Evolutionary conservation across 768 basidiomycete genomes (phyloP), one percentile per base, ranked within the genome.

Genomic region (Epithele typhae): DNA sequence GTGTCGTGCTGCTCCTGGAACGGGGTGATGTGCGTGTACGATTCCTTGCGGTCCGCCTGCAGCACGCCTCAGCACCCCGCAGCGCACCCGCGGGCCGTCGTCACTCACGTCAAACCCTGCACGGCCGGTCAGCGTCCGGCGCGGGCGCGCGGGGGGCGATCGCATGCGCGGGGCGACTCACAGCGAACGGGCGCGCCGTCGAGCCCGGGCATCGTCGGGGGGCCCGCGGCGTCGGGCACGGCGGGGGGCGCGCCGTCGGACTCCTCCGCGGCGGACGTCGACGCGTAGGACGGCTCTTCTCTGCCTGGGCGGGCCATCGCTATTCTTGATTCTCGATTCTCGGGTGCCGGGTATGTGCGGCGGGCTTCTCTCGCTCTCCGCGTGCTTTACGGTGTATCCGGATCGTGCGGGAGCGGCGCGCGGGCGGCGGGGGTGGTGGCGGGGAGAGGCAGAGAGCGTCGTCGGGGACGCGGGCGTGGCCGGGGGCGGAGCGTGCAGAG

Each of bases 1-100:
- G 89, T 87, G 60, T 92, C 89, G 61, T 81, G 76, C 58, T 74
- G 80, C 68, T 90, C 87, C 63, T 91, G 87, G 63, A 92, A 92
- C 22, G 89, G 89, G 37, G 74, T 73, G 55, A 89, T 92, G 48
- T 82, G 77, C 17, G 89, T 92, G 60, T 92, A 92, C 9, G 89
- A 57, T 63, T 92, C 89, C 38, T 84, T 82, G 54, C 87, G 81
- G 67, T 92, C 79, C 48, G 90, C 90, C 88, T 92, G 52, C 14
- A 21, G 12, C 21, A 27, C 32, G 40, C 21, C 27, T 48, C 24
- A 46, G 33, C 34, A 46, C 17, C 25, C 22, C 4, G 15, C 30
- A 15, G 30, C 30, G 30, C 30, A 32, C 9, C 30, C 30, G 9
- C 30, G 30, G 30, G 15, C 15, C 30, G 30, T 32, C 9, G 30